Base-by-base conservation (phyloP, 2,329 filamentous ascomycete genomes). In the Tolypocladium inflatum region DNA sequence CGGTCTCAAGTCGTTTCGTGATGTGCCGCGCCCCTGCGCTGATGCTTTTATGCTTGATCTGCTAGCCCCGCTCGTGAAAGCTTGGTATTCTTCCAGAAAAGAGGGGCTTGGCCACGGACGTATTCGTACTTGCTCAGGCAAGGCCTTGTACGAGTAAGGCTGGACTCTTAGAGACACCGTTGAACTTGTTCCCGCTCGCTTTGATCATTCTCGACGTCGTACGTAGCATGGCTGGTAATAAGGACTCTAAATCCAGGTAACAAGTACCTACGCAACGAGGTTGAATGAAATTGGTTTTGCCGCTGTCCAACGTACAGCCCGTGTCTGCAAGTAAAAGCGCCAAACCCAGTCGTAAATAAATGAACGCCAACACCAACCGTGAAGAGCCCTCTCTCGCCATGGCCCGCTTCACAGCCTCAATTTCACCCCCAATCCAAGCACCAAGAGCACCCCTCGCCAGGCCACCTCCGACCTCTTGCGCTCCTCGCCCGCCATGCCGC, bases 401-500 rank as follows among this genome's bases (percentile, higher is more conserved):
- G 23, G 23, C 43, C 4, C 15, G 35, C 48, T 52, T 15, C 30
- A 21, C 48, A 19, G 15, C 19, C 15, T 6, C 26, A 11, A n/a
- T 4, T 4, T 17, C 48, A 26, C 45, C 30, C 17, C 45, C 15
- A 7, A 11, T 11, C 30, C 5, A 15, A 13, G 48, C 48, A 7
- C 13, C 43, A 30, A 19, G 45, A 30, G 30, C 45, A 4, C 2
- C 23, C 13, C 15, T 50, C 8, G 15, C 45, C 8, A 33, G 17
- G 6, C 26, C 15, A n/a, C 9, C 6, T 8, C 26, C 13, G 8
- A 19, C 30, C 35, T 13, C 19, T 8, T 21, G 10, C 17, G 10
- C 48, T 52, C 30, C 30, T 11, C 19, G 26, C 19, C 19, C 19
- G 33, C 39, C 13, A 90, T 91, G 88, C 70, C 86, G 21, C 85